Evolutionary conservation across 805 yeast species (phyloP).

Genomic region (Dipodascopsis tothii): DNA sequence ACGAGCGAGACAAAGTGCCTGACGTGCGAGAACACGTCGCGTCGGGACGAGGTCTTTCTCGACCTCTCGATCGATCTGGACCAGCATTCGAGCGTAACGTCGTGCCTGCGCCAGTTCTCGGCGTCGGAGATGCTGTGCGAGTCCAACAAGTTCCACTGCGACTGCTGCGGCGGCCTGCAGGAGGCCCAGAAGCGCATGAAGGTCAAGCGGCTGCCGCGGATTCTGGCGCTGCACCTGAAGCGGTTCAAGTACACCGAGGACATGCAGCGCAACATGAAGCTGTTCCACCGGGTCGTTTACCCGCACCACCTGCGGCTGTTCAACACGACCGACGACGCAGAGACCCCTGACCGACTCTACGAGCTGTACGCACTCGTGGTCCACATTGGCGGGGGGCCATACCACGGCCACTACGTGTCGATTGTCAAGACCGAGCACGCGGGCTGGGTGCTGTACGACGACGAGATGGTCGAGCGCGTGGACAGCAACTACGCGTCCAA

Average conservation of each 20-base stretch:
- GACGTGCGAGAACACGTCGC: slow-evolving; percentile 74
- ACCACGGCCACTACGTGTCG: slow-evolving; percentile 93
- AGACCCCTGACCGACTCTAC: slow-evolving; percentile 54
- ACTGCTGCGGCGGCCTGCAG: slow-evolving; percentile 79
- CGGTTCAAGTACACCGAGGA: slow-evolving; percentile 87
- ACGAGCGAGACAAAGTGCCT: slow-evolving; percentile 86
- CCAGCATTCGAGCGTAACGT: slow-evolving; percentile 62
- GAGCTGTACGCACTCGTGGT: slow-evolving; percentile 85
- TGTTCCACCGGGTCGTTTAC: slow-evolving; percentile 77
- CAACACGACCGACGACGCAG: slow-evolving; percentile 51
- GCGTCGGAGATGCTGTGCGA: slow-evolving; percentile 80
- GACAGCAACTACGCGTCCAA: slow-evolving; percentile 74
- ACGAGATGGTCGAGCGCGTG: slow-evolving; percentile 86
- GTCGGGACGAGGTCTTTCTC: slow-evolving; percentile 76
- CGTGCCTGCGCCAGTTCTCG: slow-evolving; percentile 73
- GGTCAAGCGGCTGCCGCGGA: slow-evolving; percentile 69
- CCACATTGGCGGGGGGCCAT: slow-evolving; percentile 96
- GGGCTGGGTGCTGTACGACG: slow-evolving; percentile 92
- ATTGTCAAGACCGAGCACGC: slow-evolving; percentile 67
- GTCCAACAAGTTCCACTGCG: slow-evolving; percentile 88
- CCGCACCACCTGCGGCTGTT: slow-evolving; percentile 65
- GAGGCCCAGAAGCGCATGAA: slow-evolving; percentile 90
- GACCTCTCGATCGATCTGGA: slow-evolving; percentile 84
- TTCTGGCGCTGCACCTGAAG: slow-evolving; percentile 77
- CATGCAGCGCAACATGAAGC: slow-evolving; percentile 71